These are phyloP conservation scores for Naumovozyma dairenensis DNA, from an alignment of 805 yeast species.

Conservation along the genomic window DNA sequence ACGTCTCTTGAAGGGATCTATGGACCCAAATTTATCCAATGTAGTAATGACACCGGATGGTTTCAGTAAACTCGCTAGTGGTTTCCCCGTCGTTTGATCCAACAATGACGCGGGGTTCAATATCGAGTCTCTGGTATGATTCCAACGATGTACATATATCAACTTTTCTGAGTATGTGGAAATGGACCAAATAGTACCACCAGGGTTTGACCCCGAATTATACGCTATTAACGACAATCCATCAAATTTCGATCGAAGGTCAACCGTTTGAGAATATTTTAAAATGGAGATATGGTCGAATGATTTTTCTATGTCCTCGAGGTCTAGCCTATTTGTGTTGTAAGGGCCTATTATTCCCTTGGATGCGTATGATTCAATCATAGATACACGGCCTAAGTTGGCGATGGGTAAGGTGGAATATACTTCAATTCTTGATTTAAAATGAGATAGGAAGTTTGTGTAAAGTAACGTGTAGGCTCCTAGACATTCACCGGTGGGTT, in stretches of 20 bases:
- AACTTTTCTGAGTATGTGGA: slow-evolving; percentile 65
- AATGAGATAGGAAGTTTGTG: slow-evolving; percentile 42
- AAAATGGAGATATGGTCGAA: slow-evolving; percentile 63
- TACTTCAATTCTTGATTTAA: slow-evolving; percentile 55
- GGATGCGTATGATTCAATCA: slow-evolving; percentile 72
- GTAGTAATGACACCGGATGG: slow-evolving; percentile 81
- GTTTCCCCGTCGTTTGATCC: slow-evolving; percentile 45
- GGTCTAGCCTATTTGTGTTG: slow-evolving; percentile 45
- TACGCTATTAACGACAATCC: slow-evolving; percentile 67
- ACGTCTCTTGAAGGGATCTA: slow-evolving; percentile 50
- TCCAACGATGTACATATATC: slow-evolving; percentile 90
- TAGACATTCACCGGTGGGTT: slow-evolving; percentile 66
- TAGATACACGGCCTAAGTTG: slow-evolving; percentile 75
- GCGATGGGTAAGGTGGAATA: slow-evolving; percentile 87
- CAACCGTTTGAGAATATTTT: slow-evolving; percentile 71
- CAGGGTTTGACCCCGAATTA: slow-evolving; percentile 87
- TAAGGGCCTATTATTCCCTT: slow-evolving; percentile 69
- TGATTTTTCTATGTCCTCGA: slow-evolving; percentile 66
- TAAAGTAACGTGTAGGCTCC: slow-evolving; percentile 73
- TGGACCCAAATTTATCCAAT: slow-evolving; percentile 45
- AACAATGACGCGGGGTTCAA: slow-evolving; percentile 60
- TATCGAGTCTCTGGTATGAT: slow-evolving; percentile 82
- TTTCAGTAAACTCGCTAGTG: slow-evolving; percentile 53
- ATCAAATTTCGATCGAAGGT: slow-evolving; percentile 47
- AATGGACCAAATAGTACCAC: slow-evolving; percentile 86